Evolutionary conservation across 345 rosid species (phyloP), one percentile per base, ranked within the genome.

Genomic region (Jatropha curcas): DNA sequence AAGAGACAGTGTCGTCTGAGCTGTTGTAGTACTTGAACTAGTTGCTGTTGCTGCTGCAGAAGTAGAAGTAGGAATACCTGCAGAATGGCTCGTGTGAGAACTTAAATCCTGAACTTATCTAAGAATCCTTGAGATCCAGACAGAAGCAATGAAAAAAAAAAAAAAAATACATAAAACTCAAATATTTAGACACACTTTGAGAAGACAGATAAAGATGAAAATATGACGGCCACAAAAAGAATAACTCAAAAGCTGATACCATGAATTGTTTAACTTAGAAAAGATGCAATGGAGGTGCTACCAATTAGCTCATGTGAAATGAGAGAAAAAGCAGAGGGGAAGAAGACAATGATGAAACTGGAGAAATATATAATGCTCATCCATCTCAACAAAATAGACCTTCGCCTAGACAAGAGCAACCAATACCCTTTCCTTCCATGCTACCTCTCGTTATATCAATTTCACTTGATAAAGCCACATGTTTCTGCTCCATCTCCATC

Each of bases 1-100:
- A 83, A 91, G 92, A 67, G 90, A 64, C 48, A 83, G 79, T 48
- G 88, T 68, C 55, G 88, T 72, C 76, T 84, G 96, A 50, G 87
- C 71, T 51, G 89, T 70, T 68, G 87, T 51, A 35, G 86, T 34
- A 72, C 76, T 77, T 58, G 86, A 25, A 62, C 72, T 83, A 34
- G 96, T 53, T 75, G 81, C 76, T 51, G 85, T 79, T 69, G 84
- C 74, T 76, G 85, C 45, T 43, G 85, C 75, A 61, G 93, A 81
- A 81, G 88, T 70, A 57, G 94, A 81, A 65, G 85, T 55, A 70
- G 90, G 73, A 51, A 70, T 61, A 79, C 90, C 98, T 94, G 80
- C 74, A 70, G 24, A 25, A 45, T 52, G 31, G 48, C 27, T 20
- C 45, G 16, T 22, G n/a, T 34, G 62, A 65, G 56, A 60, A 45